Evolutionary conservation across 306 rosid genomes (phyloP).

Genomic region (Castanospermum australe): DNA sequence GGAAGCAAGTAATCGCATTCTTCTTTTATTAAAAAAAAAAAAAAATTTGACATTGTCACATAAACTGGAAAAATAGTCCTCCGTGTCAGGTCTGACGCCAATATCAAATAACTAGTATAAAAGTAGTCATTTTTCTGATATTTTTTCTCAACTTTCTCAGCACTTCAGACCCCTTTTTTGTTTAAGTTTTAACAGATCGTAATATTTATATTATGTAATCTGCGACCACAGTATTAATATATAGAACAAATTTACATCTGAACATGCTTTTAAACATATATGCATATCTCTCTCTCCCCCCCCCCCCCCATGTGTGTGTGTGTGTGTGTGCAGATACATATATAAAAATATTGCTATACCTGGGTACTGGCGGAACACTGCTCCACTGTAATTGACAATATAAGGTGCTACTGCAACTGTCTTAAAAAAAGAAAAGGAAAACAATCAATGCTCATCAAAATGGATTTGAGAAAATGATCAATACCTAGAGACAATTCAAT

Average conservation of each 20-base stretch:
- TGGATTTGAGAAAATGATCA: constrained; percentile 9
- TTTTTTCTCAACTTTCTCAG: neutral
- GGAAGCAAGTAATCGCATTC: neutral
- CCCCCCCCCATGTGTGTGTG: neutral
- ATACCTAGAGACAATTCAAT: neutral
- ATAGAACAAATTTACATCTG: neutral
- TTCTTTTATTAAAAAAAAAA: no score
- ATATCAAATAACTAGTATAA: constrained; percentile 14
- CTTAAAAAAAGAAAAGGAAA: constrained; percentile 42
- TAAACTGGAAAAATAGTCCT: neutral
- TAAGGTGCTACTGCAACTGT: constrained; percentile 93
- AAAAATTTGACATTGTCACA: neutral
- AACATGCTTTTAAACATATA: neutral
- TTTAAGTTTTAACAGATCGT: neutral
- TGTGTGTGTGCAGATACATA: neutral
- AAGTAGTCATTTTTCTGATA: neutral
- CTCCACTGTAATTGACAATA: constrained; percentile 89
- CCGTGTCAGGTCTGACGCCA: neutral
- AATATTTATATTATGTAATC: neutral
- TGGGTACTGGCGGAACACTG: constrained; percentile 90
- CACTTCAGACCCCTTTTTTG: neutral
- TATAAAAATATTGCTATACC: constrained; percentile 50
- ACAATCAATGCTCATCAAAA: constrained; percentile 25
- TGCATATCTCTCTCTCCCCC: no score
- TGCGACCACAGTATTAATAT: neutral